Evolutionary conservation across 805 yeast genomes (phyloP).

Genomic region (Lachancea cidri): DNA sequence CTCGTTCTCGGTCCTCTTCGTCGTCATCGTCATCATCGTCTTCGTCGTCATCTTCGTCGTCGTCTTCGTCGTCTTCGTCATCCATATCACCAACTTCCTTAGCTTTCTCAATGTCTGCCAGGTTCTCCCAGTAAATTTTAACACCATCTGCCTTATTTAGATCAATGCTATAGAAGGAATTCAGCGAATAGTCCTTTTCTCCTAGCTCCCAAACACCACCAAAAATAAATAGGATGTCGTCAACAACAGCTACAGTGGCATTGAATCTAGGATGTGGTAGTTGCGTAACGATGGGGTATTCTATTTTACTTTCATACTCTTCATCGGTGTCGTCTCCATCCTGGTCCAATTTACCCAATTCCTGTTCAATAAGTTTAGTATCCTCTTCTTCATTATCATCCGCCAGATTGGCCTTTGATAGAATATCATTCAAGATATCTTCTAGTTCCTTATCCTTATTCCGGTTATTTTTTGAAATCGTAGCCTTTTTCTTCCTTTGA

Average conservation of each 20-base stretch:
- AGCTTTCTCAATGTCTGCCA: conserved; percentile 48
- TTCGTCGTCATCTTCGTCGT: conserved; percentile 65
- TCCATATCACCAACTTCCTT: conserved; percentile 46
- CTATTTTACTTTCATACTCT: conserved; percentile 38
- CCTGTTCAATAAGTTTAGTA: conserved; percentile 24
- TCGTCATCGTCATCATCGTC: conserved; percentile 62
- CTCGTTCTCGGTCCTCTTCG: conserved; percentile 39
- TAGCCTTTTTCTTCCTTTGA: conserved; percentile 48
- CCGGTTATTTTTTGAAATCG: conserved; percentile 40
- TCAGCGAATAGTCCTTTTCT: conserved; percentile 78
- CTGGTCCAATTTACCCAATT: conserved; percentile 34
- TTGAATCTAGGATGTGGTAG: conserved; percentile 90
- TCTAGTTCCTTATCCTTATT: conserved; percentile 76
- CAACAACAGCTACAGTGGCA: conserved; percentile 77
- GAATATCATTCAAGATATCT: conserved; percentile 66
- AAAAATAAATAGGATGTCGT: conserved; percentile 74
- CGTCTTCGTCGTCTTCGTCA: conserved; percentile 61
- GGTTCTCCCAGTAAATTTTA: conserved; percentile 85
- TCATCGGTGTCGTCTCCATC: conserved; percentile 36
- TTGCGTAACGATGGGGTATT: conserved; percentile 51
- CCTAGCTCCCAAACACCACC: conserved; percentile 91
- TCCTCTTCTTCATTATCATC: conserved; percentile 46
- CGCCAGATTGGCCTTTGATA: conserved; percentile 65
- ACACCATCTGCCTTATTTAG: conserved; percentile 84
- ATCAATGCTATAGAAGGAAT: conserved; percentile 82